These are phyloP conservation scores for Cruciata laevipes DNA, from an alignment of 257 asterid genomes.

Conservation along the genomic window DNA sequence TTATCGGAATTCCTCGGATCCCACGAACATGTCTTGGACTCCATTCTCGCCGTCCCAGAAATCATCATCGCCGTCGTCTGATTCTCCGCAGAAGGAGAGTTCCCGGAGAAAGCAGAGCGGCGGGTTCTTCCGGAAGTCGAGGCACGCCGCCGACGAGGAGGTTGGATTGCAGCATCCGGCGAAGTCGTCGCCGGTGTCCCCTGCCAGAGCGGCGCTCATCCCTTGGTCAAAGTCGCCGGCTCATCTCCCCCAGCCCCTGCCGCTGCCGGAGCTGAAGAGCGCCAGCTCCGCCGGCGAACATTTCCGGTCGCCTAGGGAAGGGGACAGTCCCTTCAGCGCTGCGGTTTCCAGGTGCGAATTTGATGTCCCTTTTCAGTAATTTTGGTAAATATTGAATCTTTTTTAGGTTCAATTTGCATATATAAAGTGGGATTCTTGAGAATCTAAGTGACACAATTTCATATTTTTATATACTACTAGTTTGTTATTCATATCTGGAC, in stretches of 20 bases:
- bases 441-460: neutral
- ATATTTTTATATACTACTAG: neutral
- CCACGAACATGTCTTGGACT: conserved; percentile 64
- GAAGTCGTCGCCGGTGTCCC: conserved; percentile 54
- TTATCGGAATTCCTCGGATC: neutral
- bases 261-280: conserved; percentile 46
- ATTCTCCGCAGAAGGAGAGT: conserved; percentile 31
- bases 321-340: conserved; percentile 13
- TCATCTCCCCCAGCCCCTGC: conserved; percentile 57
- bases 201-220: conserved; percentile 29
- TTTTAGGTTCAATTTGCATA: neutral
- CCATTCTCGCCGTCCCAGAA: conserved; percentile 38
- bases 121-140: conserved; percentile 26
- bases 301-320: conserved; percentile 17
- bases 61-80: conserved; percentile 15
- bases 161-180: conserved; percentile 32
- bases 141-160: conserved; percentile 44
- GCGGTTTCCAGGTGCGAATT: conserved; percentile 27
- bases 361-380: neutral
- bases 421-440: neutral
- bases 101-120: conserved; percentile 38
- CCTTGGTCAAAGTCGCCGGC: conserved; percentile 62
- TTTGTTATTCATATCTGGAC: neutral
- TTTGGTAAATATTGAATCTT: neutral
- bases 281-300: conserved; percentile 10